Conservation (phyloP, 768 basidiomycete species). For the Phanerochaete sordida region DNA sequence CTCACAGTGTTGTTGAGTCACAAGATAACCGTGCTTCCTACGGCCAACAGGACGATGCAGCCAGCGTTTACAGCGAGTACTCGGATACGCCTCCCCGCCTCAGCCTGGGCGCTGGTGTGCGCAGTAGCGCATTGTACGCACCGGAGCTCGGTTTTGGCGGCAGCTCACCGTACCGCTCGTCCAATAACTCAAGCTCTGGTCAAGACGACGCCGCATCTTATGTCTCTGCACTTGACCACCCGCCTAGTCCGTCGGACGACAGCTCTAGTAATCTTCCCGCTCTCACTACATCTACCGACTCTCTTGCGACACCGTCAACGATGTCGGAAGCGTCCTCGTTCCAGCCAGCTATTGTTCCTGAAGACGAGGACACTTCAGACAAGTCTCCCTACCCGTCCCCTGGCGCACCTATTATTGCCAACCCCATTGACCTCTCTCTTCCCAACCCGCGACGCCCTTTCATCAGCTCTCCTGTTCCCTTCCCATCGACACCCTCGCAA, state of each 20-base stretch:
- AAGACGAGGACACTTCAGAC: background rate
- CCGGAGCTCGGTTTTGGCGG: slow-evolving; percentile 3
- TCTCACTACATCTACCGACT: slow-evolving; percentile 54
- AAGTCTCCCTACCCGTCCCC: background rate
- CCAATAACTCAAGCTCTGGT: slow-evolving; percentile 8
- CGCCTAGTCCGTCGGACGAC: slow-evolving; percentile 32
- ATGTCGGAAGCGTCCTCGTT: slow-evolving; percentile 43
- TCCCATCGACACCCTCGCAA: slow-evolving; percentile 31
- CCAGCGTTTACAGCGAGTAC: slow-evolving; percentile 1
- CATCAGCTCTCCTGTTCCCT: slow-evolving; percentile 26
- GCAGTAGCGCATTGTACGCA: background rate
- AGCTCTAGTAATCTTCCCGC: slow-evolving; percentile 38
- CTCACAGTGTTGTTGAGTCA: background rate
- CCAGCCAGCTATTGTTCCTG: slow-evolving; percentile 5
- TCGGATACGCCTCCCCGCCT: background rate
- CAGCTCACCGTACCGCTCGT: slow-evolving; percentile 5
- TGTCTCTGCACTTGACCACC: slow-evolving; percentile 29
- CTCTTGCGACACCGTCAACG: slow-evolving; percentile 50
- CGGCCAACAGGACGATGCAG: background rate
- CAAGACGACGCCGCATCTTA: slow-evolving; percentile 25
- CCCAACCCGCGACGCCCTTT: slow-evolving; percentile 10
- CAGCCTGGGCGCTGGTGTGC: background rate
- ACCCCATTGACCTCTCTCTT: slow-evolving; percentile 8
- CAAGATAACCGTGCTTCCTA: background rate
- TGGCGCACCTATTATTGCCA: slow-evolving; percentile 3